phyloP scores from a whole-genome alignment of 2,329 filamentous ascomycete species.

The Hypoxylon sp. region DNA sequence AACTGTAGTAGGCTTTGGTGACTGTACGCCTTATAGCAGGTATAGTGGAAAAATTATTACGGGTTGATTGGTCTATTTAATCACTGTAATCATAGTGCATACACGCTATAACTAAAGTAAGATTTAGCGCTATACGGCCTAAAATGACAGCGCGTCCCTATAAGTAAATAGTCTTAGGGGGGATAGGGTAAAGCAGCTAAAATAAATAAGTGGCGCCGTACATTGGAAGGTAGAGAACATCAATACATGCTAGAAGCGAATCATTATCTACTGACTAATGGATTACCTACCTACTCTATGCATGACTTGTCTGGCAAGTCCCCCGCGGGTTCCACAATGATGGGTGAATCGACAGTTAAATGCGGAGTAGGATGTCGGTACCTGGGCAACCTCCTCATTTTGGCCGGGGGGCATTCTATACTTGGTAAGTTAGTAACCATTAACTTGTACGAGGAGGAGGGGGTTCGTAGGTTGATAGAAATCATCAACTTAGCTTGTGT shows the following conservation, averaged over 20 bases:
- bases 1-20: no score
- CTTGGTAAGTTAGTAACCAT: neutral
- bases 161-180: neutral
- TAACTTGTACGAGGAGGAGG: neutral
- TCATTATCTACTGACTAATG: neutral
- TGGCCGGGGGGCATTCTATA: neutral
- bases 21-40: no score
- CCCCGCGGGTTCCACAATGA: conserved; percentile 5
- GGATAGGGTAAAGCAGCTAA: neutral
- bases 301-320: neutral
- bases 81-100: no score
- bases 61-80: no score
- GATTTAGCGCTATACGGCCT: no score
- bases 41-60: no score
- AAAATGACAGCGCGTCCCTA: no score
- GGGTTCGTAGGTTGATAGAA: conserved; percentile 5
- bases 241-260: neutral
- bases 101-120: no score
- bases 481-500: neutral
- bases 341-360: conserved; percentile 6
- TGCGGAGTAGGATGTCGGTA: conserved; percentile 16
- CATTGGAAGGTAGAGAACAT: neutral
- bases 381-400: neutral
- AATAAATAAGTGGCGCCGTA: neutral
- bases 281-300: neutral